phyloP scores from a whole-genome alignment of 352 stramenopile species.

The Phytophthora parvispora region DNA sequence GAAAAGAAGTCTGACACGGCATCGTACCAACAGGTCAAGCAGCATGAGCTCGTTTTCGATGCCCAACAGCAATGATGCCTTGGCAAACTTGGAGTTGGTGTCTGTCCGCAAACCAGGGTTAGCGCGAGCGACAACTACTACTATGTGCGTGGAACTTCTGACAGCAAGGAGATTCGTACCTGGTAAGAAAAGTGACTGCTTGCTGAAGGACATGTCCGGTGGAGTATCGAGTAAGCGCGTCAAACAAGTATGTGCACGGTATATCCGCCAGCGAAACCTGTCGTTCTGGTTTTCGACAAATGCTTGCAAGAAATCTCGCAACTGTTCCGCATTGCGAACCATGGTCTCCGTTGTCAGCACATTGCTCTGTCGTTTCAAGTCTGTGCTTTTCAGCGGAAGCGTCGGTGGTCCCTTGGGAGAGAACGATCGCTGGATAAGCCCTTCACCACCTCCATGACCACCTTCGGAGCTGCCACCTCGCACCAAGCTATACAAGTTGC shows the following conservation, averaged over 20 bases:
- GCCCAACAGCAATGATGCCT: slow-evolving; percentile 73
- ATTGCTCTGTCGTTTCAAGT: slow-evolving; percentile 25
- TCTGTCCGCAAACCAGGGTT: slow-evolving; percentile 40
- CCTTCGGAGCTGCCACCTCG: slow-evolving; percentile 26
- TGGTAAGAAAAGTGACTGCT: slow-evolving; percentile 74
- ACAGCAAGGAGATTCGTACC: slow-evolving; percentile 31
- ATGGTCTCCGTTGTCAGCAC: slow-evolving; percentile 54
- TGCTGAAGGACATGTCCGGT: slow-evolving; percentile 76
- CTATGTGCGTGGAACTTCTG: neutral
- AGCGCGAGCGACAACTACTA: neutral
- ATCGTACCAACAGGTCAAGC: slow-evolving; percentile 86
- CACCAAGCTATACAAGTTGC: slow-evolving; percentile 61
- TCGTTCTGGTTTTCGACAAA: slow-evolving; percentile 91
- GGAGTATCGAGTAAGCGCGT: slow-evolving; percentile 76
- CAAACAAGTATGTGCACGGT: slow-evolving; percentile 81
- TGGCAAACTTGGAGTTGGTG: slow-evolving; percentile 57
- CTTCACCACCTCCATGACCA: slow-evolving; percentile 26
- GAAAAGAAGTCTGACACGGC: neutral
- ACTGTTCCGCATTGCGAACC: slow-evolving; percentile 55
- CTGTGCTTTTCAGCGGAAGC: slow-evolving; percentile 24
- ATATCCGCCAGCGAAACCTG: slow-evolving; percentile 80
- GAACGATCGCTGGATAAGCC: slow-evolving; percentile 38
- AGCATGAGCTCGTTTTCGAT: slow-evolving; percentile 92
- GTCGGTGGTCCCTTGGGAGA: slow-evolving; percentile 29
- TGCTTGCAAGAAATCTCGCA: slow-evolving; percentile 84